phyloP scores from a whole-genome alignment of 2,329 filamentous ascomycete species.

The Kalmusia sp. region DNA sequence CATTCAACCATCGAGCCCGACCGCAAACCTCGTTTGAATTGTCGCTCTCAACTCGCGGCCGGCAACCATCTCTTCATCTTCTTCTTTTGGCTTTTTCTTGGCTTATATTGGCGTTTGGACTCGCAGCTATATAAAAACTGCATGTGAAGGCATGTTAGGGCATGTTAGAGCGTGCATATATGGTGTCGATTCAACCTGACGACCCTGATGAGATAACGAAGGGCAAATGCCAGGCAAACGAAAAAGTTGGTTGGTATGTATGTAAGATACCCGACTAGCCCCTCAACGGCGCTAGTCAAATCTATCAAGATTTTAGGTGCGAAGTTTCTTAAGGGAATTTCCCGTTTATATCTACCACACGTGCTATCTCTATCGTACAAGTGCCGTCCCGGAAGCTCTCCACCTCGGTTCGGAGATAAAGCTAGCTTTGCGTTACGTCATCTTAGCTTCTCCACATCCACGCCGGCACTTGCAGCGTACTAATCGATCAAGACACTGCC shows the following conservation, averaged over 20 bases:
- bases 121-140: slow-evolving; percentile 7
- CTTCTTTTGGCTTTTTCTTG: slow-evolving; percentile 7
- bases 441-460: background rate
- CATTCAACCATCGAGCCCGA: slow-evolving; percentile 44
- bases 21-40: slow-evolving; percentile 14
- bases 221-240: slow-evolving; percentile 4
- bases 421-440: background rate
- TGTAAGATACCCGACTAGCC: slow-evolving; percentile 18
- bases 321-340: too few species aligned
- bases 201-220: slow-evolving; percentile 38
- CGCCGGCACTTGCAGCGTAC: background rate
- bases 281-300: slow-evolving; percentile 18
- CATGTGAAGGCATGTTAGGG: slow-evolving; percentile 16
- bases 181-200: slow-evolving; percentile 51
- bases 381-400: background rate
- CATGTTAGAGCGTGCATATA: too few species aligned
- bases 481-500: too few species aligned
- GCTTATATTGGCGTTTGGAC: slow-evolving; percentile 15
- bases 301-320: background rate
- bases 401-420: background rate
- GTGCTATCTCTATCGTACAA: background rate
- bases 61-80: slow-evolving; percentile 20
- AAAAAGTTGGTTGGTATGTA: background rate
- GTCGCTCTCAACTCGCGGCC: slow-evolving; percentile 28
- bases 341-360: background rate